phyloP scores from a whole-genome alignment of 2,329 filamentous ascomycete species.

The Trichoderma simmonsii region DNA sequence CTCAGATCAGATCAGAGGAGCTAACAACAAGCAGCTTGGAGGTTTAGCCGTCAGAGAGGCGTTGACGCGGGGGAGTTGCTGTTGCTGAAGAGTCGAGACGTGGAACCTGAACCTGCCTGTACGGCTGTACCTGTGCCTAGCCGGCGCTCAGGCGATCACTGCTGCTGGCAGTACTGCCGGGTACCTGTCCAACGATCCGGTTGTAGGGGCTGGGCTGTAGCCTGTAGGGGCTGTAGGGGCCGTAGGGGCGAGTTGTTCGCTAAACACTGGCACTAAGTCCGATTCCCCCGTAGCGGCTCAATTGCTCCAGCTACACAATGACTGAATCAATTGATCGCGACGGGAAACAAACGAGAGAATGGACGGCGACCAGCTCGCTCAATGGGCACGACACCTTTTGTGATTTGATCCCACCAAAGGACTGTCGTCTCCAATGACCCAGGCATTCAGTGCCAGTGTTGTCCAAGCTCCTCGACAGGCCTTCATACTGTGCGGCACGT shows the following conservation, averaged over 20 bases:
- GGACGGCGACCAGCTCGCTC: not conserved
- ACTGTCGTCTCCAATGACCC: not conserved
- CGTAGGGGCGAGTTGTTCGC: not conserved
- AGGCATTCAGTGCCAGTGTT: not conserved
- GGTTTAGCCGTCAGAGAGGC: slow-evolving; percentile 15
- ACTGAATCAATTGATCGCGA: not conserved
- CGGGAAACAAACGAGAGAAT: not conserved
- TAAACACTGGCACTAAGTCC: not conserved
- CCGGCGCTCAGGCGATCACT: not conserved
- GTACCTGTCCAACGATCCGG: slow-evolving; percentile 8
- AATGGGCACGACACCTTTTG: not conserved
- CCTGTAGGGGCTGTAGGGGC: not conserved
- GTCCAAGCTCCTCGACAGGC: not conserved
- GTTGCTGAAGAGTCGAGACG: slow-evolving; percentile 1
- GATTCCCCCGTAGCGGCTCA: not conserved
- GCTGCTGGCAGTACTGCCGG: not conserved
- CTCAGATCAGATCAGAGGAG: not conserved
- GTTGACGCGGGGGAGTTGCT: slow-evolving; percentile 15
- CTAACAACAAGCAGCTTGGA: slow-evolving; percentile 7
- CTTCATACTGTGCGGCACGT: not conserved
- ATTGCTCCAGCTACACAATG: not conserved
- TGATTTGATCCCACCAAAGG: not conserved
- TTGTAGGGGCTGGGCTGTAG: not conserved
- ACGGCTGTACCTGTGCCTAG: not conserved
- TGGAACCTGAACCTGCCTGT: not conserved